phyloP scores from a whole-genome alignment of 805 yeast species.

The Brettanomyces nanus region DNA sequence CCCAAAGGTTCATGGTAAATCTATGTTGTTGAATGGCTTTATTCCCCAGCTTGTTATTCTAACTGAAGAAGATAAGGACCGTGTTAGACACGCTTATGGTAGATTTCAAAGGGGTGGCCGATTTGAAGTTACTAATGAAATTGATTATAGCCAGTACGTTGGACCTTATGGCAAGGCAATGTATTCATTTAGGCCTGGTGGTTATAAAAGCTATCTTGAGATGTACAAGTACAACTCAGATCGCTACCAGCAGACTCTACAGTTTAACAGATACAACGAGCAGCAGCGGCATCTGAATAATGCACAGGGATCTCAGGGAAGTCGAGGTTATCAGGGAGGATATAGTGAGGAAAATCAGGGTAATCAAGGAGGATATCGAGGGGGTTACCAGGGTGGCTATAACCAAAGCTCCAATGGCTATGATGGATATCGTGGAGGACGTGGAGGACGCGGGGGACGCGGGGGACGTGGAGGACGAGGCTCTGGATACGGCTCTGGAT shows the following conservation, averaged over 20 bases:
- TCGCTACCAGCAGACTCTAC: conserved; percentile 16
- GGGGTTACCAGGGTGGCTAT: conserved; percentile 14
- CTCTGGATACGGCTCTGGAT: conserved; percentile 3
- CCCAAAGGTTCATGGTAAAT: conserved; percentile 51
- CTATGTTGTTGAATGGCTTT: conserved; percentile 78
- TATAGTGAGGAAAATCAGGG: conserved; percentile 8
- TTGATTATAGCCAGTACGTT: conserved; percentile 33
- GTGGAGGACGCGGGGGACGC: conserved; percentile 2
- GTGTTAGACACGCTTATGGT: conserved; percentile 39
- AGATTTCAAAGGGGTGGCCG: conserved; percentile 22
- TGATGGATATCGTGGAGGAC: too few species aligned
- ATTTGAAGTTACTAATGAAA: conserved; percentile 18
- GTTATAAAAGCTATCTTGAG: conserved; percentile 37
- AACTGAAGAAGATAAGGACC: conserved; percentile 60
- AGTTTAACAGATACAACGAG: conserved; percentile 7
- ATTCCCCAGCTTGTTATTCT: conserved; percentile 54
- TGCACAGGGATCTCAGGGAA: conserved; percentile 10
- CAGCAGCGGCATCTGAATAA: conserved; percentile 8
- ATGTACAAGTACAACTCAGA: conserved; percentile 23
- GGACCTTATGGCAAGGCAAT: conserved; percentile 43
- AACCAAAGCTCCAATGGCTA: conserved; percentile 9
- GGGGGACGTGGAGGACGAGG: conserved; percentile 4
- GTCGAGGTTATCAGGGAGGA: conserved; percentile 14
- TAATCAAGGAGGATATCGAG: conserved; percentile 12
- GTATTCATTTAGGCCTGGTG: conserved; percentile 42